Evolutionary conservation across 2,329 filamentous ascomycete species (phyloP).

Genomic region (Hirsutella thompsonii): DNA sequence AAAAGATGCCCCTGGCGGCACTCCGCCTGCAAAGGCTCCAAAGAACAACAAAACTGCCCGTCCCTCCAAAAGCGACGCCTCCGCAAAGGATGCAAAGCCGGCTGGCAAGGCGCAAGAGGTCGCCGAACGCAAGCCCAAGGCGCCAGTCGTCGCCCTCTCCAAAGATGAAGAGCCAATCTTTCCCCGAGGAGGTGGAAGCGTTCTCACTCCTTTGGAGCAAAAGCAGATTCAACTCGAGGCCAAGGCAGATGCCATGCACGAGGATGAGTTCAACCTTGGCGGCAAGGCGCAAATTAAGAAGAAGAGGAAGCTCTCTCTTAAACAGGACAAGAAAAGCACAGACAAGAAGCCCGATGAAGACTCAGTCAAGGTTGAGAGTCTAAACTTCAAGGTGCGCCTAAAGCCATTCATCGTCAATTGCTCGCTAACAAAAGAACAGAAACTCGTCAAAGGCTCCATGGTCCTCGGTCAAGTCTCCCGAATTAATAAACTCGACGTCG

Average conservation of each 20-base stretch:
- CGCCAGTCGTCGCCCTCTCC: slow-evolving; percentile 29
- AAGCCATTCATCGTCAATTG: neutral
- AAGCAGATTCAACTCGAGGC: slow-evolving; percentile 95
- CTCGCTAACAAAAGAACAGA: slow-evolving; percentile 34
- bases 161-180: slow-evolving; percentile 82
- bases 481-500: slow-evolving; percentile 68
- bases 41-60: slow-evolving; percentile 32
- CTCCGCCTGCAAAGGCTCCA: slow-evolving; percentile 33
- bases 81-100: slow-evolving; percentile 16
- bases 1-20: slow-evolving; percentile 41
- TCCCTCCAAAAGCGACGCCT: slow-evolving; percentile 31
- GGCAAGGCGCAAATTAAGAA: slow-evolving; percentile 35
- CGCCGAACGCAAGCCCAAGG: slow-evolving; percentile 16
- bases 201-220: slow-evolving; percentile 85
- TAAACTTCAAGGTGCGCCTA: slow-evolving; percentile 69
- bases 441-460: slow-evolving; percentile 71
- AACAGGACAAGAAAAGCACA: slow-evolving; percentile 39
- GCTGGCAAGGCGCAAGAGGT: slow-evolving; percentile 13
- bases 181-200: slow-evolving; percentile 79
- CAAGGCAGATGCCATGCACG: slow-evolving; percentile 80
- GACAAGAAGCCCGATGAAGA: slow-evolving; percentile 32
- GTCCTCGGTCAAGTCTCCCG: slow-evolving; percentile 77
- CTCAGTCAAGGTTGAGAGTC: slow-evolving; percentile 63
- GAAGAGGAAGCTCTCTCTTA: slow-evolving; percentile 41
- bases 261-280: slow-evolving; percentile 52